Evolutionary conservation across 2,329 filamentous ascomycete genomes (phyloP), one percentile per base, ranked within the genome.

Genomic region (Polychaeton citri): DNA sequence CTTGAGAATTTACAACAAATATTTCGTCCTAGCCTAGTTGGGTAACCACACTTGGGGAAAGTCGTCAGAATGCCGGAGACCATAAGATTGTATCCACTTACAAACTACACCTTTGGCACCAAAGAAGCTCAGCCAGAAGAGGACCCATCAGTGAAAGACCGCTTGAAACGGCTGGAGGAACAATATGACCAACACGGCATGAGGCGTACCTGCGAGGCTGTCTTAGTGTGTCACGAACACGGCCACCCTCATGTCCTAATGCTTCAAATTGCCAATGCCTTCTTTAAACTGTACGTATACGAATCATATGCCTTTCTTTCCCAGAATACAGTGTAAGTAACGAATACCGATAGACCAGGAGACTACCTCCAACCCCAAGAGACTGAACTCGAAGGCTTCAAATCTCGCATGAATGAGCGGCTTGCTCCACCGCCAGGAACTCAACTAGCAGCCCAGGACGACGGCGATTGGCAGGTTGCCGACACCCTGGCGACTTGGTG

Each of bases 81-180:
- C 2, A 87, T 98, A 54, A 39, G 49, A 5, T 74, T 98, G 18
- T 96, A 87, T 56, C 90, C 90, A 21, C 74, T 98, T 33, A 94
- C 86, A 48, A 98, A 96, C 70, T 98, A 98, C 69, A 96, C 90
- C 17, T 96, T 98, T 54, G 88, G 88, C 43, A 93, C 92, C 42
- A 98, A 98, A 64, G 90, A 96, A 67, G 92, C 83, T 16, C 90
- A 98, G 58, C 90, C 88, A 2, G 90, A 98, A 62, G 90, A 98
- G 62, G 90, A 98, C 53, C 87, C 88, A 0, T 95, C 86, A 0
- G 90, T 98, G 2, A 75, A 94, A 38, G 87, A 90, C 38, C 81
- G 90, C 2, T 69, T 98, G 46, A 87, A 88, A 66, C 79, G 90
- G 6, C 72, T 98, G n/a, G 86, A 96, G 59, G 87, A 96, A 58